Conservation (phyloP, 179 eudicot genomes). For the Patellifolia procumbens region DNA sequence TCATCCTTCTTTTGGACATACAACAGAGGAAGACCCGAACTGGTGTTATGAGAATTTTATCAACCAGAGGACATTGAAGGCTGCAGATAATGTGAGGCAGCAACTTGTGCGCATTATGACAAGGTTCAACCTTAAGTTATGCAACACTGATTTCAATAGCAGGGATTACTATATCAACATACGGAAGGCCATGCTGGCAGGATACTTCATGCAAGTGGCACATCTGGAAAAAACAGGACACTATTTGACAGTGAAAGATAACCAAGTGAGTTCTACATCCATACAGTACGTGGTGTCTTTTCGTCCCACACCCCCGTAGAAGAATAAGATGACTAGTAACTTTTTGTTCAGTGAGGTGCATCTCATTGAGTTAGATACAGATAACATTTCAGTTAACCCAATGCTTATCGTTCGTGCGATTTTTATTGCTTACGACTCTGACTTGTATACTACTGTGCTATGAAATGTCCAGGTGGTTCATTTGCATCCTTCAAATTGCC, state of each 20-base stretch:
- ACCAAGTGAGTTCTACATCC: conserved; percentile 55
- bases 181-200: conserved; percentile 95
- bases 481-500: conserved; percentile 93
- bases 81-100: conserved; percentile 95
- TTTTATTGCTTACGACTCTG: too few relatives aligned
- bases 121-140: conserved; percentile 76
- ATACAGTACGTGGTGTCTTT: too few relatives aligned
- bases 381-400: background rate
- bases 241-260: conserved; percentile 91
- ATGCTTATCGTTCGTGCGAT: too few relatives aligned
- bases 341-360: background rate
- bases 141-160: conserved; percentile 94
- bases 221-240: conserved; percentile 89
- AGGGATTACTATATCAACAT: conserved; percentile 91
- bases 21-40: conserved; percentile 76
- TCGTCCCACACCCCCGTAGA: background rate
- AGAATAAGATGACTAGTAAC: background rate
- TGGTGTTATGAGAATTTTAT: conserved; percentile 96
- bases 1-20: background rate
- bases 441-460: background rate
- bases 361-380: background rate
- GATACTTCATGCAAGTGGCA: conserved; percentile 99
- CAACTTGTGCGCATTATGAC: conserved; percentile 90
- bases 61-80: conserved; percentile 72
- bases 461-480: conserved; percentile 62